These are phyloP conservation scores for Raphanus sativus DNA, from an alignment of 345 rosid genomes.

Conservation along the genomic window DNA sequence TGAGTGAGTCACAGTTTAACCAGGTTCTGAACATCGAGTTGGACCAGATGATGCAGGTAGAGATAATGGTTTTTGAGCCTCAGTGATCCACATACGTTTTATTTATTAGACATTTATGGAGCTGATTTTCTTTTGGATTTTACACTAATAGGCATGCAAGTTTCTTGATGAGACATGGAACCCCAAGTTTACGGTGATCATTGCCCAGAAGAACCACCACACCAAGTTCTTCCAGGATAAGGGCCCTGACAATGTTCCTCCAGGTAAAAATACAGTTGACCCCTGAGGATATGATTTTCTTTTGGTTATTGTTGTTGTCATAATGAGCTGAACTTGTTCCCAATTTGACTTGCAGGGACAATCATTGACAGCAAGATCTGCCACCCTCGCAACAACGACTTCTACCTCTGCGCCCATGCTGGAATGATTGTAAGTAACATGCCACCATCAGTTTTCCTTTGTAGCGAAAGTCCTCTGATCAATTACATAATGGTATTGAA, in stretches of 20 bases:
- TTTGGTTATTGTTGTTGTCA: not conserved
- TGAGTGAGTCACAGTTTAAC: slow-evolving; percentile 89
- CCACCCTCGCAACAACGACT: slow-evolving; percentile 77
- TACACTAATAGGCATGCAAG: slow-evolving; percentile 75
- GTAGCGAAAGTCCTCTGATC: too few relatives aligned
- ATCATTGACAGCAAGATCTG: slow-evolving; percentile 71
- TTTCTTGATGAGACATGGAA: slow-evolving; percentile 64
- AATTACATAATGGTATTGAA: not conserved
- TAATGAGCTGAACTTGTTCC: not conserved
- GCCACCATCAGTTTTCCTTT: not conserved
- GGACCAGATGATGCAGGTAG: slow-evolving; percentile 82
- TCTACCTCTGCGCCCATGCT: slow-evolving; percentile 89
- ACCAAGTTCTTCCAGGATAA: slow-evolving; percentile 79
- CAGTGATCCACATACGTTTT: not conserved
- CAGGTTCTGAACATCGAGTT: slow-evolving; percentile 82
- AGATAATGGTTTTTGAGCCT: not conserved
- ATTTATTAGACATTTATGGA: not conserved
- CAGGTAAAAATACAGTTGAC: not conserved
- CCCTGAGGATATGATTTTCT: not conserved
- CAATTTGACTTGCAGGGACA: slow-evolving; percentile 48
- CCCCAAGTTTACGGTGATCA: slow-evolving; percentile 76
- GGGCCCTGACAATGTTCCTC: slow-evolving; percentile 14
- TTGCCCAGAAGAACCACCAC: slow-evolving; percentile 91
- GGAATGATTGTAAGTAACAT: slow-evolving; percentile 78
- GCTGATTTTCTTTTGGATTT: slow-evolving; percentile 7